Conservation (phyloP, 108 stramenopile genomes). For the Fistulifera pelliculosa region DNA sequence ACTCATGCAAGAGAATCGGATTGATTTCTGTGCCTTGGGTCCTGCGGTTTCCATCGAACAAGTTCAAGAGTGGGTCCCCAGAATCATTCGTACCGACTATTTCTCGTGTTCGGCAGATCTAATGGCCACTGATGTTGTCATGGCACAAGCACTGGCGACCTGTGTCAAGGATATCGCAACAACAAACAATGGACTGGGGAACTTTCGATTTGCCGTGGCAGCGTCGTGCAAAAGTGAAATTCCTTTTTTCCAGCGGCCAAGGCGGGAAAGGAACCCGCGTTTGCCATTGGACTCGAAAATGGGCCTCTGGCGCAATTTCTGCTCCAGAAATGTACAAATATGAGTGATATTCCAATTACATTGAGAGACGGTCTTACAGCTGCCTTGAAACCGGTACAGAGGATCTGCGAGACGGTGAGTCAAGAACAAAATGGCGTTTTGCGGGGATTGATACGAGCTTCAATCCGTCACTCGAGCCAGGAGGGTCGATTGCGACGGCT, state of each 20-base stretch:
- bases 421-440: constrained; percentile 15
- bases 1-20: constrained; percentile 25
- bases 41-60: constrained; percentile 35
- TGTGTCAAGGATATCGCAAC: constrained; percentile 45
- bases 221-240: constrained; percentile 33
- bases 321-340: constrained; percentile 27
- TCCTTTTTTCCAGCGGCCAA: constrained; percentile 82
- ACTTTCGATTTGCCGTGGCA: constrained; percentile 66
- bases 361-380: constrained; percentile 33
- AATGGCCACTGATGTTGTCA: constrained; percentile 25
- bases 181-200: constrained; percentile 46
- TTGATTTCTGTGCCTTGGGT: constrained; percentile 69
- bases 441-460: constrained; percentile 74
- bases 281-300: constrained; percentile 81
- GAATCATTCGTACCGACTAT: constrained; percentile 30
- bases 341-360: constrained; percentile 29
- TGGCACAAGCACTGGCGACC: constrained; percentile 37
- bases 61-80: constrained; percentile 27
- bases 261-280: constrained; percentile 18
- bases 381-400: constrained; percentile 47
- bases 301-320: constrained; percentile 42
- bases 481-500: constrained; percentile 66
- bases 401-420: constrained; percentile 14
- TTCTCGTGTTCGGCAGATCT: constrained; percentile 57
- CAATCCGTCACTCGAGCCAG: constrained; percentile 63